Percentiles rank a stretch among this genome's conserved stretches.
These are phyloP conservation scores for Bruguiera hainesii DNA, from an alignment of 441 rosid genomes.

Conservation along the genomic window DNA sequence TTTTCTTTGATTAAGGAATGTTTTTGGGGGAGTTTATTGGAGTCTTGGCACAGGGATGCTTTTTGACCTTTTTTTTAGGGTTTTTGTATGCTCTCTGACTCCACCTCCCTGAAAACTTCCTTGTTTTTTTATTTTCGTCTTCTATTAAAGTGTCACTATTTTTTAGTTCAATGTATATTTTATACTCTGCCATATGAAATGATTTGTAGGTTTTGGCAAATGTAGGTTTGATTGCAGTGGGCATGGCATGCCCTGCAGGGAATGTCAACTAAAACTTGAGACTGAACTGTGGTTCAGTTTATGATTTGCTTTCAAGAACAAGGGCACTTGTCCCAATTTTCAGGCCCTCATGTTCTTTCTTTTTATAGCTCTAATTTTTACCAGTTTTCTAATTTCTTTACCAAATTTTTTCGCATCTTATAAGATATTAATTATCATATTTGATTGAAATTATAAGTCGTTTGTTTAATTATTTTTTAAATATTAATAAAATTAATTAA, in stretches of 20 bases:
- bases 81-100: conserved; percentile 5
- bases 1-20: conserved; percentile 17
- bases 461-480: too few species aligned
- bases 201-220: conserved; percentile 10
- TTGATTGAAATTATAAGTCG: too few species aligned
- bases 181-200: not conserved
- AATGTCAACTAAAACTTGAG: conserved; percentile 14
- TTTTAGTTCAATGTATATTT: not conserved
- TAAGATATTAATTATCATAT: too few species aligned
- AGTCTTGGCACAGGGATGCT: conserved; percentile 11
- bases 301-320: conserved; percentile 25
- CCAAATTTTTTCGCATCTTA: too few species aligned
- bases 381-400: too few species aligned
- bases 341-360: conserved; percentile 1
- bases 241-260: conserved; percentile 9
- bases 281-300: conserved; percentile 8
- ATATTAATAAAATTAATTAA: too few species aligned
- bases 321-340: conserved; percentile 33
- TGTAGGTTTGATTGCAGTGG: not conserved
- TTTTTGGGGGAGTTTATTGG: not conserved
- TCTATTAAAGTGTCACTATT: not conserved
- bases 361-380: conserved; percentile 4
- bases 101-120: conserved; percentile 16
- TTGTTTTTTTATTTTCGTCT: not conserved
- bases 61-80: not conserved